Evolutionary conservation across 805 yeast species (phyloP).

Genomic region (Cephaloascus fragrans): DNA sequence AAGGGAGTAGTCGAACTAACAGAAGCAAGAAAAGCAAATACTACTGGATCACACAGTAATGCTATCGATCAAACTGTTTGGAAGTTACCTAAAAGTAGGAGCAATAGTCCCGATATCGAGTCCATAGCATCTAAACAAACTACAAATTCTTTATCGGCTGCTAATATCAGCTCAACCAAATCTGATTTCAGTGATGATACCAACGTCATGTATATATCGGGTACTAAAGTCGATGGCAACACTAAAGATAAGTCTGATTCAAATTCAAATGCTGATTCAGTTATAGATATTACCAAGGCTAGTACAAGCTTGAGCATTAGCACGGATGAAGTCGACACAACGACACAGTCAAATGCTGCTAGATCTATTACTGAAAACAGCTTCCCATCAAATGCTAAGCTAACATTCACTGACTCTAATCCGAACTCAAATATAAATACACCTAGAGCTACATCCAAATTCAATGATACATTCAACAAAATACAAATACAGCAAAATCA

Average conservation of each 20-base stretch:
- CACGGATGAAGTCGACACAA: too few species aligned
- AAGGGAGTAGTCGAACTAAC: slow-evolving; percentile 2
- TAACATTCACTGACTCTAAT: not conserved
- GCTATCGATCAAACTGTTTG: not conserved
- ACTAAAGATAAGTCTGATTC: too few species aligned
- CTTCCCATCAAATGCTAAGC: not conserved
- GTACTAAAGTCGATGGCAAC: too few species aligned
- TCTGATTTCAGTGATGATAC: too few species aligned
- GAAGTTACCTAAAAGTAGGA: not conserved
- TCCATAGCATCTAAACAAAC: not conserved
- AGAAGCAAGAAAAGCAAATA: not conserved
- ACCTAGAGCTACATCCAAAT: not conserved
- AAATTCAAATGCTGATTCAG: too few species aligned
- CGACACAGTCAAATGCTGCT: not conserved
- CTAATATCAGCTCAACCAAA: too few species aligned
- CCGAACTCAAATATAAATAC: not conserved
- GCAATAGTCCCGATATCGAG: not conserved
- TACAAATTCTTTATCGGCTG: too few species aligned
- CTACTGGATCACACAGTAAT: not conserved
- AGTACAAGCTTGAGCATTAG: not conserved
- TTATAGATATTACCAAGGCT: too few species aligned
- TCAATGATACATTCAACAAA: slow-evolving; percentile 1
- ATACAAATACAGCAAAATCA: not conserved
- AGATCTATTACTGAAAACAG: too few species aligned
- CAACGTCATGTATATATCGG: too few species aligned